Evolutionary conservation across 768 basidiomycete genomes (phyloP).

Genomic region (Russula vinacea): DNA sequence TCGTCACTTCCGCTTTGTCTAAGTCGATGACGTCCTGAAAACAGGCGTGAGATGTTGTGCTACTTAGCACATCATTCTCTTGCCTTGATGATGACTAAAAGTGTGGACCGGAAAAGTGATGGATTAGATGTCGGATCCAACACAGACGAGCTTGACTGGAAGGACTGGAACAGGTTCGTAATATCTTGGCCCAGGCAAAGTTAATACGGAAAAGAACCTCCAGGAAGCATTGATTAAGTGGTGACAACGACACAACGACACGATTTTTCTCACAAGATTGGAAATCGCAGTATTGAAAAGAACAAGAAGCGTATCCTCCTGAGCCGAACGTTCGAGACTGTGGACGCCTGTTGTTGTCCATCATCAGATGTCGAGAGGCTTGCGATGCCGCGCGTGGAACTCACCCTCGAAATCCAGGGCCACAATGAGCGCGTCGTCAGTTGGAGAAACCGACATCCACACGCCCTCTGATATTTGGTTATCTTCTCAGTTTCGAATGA

Average conservation of each 20-base stretch:
- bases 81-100: conserved; percentile 69
- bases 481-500: neutral
- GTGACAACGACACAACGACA: neutral
- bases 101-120: conserved; percentile 54
- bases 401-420: conserved; percentile 64
- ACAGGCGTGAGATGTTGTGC: neutral
- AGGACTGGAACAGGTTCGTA: conserved; percentile 57
- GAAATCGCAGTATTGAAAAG: conserved; percentile 66
- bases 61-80: neutral
- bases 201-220: conserved; percentile 66
- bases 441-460: conserved; percentile 67
- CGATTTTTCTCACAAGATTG: conserved; percentile 44
- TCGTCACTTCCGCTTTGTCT: conserved; percentile 55
- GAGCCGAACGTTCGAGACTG: conserved; percentile 60
- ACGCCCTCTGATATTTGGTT: conserved; percentile 46
- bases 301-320: conserved; percentile 62
- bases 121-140: conserved; percentile 60
- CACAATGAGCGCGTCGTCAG: conserved; percentile 51
- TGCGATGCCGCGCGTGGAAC: neutral
- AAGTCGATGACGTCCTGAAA: conserved; percentile 60
- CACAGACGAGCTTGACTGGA: conserved; percentile 55
- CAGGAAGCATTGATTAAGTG: neutral
- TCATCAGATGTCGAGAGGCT: neutral
- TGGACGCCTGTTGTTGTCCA: conserved; percentile 47
- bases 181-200: conserved; percentile 62